phyloP scores from a whole-genome alignment of 805 yeast species.

The Suhomyces sp. region DNA sequence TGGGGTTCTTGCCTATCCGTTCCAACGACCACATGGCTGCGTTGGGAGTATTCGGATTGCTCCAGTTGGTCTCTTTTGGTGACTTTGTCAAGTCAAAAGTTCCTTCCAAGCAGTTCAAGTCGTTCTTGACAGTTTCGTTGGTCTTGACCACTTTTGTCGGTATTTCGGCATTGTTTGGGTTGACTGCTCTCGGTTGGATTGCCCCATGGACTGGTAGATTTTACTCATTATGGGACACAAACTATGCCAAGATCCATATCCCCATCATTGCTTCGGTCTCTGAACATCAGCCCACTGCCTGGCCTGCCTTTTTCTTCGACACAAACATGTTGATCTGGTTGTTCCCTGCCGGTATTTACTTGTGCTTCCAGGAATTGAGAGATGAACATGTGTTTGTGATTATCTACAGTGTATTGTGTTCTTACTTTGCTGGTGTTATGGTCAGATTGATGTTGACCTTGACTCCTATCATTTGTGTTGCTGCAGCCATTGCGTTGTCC shows the following conservation, averaged over 20 bases:
- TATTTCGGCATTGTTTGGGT: slow-evolving; percentile 63
- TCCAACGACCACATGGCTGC: slow-evolving; percentile 99
- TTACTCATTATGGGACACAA: slow-evolving; percentile 97
- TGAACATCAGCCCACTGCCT: slow-evolving; percentile 99
- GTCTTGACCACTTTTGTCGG: slow-evolving; percentile 59
- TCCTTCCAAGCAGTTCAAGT: slow-evolving; percentile 68
- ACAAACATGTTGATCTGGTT: slow-evolving; percentile 92
- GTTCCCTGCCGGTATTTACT: slow-evolving; percentile 95
- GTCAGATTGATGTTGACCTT: slow-evolving; percentile 94
- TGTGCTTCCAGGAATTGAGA: slow-evolving; percentile 82
- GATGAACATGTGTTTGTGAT: slow-evolving; percentile 93
- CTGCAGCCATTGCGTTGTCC: slow-evolving; percentile 86
- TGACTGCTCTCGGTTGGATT: slow-evolving; percentile 88
- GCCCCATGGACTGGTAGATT: slow-evolving; percentile 99
- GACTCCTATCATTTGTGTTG: slow-evolving; percentile 93
- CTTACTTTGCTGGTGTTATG: slow-evolving; percentile 99
- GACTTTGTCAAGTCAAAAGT: slow-evolving; percentile 74
- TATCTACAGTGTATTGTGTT: slow-evolving; percentile 87
- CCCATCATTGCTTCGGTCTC: slow-evolving; percentile 98
- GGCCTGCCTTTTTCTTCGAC: slow-evolving; percentile 98
- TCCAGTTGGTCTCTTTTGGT: slow-evolving; percentile 87
- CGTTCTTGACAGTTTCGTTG: slow-evolving; percentile 61
- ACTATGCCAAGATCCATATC: slow-evolving; percentile 94
- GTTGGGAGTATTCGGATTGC: slow-evolving; percentile 91
- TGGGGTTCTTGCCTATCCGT: slow-evolving; percentile 93